These are phyloP conservation scores for Hortiboletus flavorubellus DNA, from an alignment of 768 basidiomycete species.

Conservation along the genomic window DNA sequence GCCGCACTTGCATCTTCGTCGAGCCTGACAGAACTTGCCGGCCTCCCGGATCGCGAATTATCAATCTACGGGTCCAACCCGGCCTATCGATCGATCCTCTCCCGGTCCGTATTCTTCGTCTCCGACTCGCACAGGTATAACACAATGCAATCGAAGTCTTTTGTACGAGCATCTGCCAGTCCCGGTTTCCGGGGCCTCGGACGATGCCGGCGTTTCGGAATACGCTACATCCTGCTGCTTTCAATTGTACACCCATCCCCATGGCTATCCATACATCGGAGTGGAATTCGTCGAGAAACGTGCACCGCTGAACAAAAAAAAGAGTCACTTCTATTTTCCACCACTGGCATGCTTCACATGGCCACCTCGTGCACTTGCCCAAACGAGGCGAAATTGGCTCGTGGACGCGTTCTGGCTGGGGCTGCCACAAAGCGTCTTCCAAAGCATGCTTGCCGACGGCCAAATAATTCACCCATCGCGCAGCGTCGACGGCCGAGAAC, in stretches of 20 bases:
- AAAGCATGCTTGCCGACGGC: conserved; percentile 28
- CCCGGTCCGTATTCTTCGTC: conserved; percentile 3
- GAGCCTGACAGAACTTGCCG: not conserved
- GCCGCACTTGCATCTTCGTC: no score
- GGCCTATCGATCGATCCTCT: not conserved
- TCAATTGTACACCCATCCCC: no score
- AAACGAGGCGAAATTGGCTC: not conserved
- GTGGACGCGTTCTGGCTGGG: no score
- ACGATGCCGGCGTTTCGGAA: not conserved
- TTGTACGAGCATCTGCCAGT: not conserved
- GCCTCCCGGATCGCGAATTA: not conserved
- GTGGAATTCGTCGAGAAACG: not conserved
- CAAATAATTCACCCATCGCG: conserved; percentile 41
- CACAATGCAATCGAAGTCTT: not conserved
- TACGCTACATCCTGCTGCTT: not conserved
- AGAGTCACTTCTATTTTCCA: not conserved
- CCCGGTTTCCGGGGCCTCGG: not conserved
- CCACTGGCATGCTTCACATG: not conserved
- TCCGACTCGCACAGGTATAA: not conserved
- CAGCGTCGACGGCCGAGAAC: conserved; percentile 26
- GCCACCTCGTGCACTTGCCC: conserved; percentile 5
- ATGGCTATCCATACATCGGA: not conserved
- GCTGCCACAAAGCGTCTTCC: not conserved
- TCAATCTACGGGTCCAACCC: not conserved
- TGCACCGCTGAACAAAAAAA: not conserved